Evolutionary conservation across 2,329 filamentous ascomycete genomes (phyloP), one percentile per base, ranked within the genome.

Genomic region (Chaetomiaceae sp.): DNA sequence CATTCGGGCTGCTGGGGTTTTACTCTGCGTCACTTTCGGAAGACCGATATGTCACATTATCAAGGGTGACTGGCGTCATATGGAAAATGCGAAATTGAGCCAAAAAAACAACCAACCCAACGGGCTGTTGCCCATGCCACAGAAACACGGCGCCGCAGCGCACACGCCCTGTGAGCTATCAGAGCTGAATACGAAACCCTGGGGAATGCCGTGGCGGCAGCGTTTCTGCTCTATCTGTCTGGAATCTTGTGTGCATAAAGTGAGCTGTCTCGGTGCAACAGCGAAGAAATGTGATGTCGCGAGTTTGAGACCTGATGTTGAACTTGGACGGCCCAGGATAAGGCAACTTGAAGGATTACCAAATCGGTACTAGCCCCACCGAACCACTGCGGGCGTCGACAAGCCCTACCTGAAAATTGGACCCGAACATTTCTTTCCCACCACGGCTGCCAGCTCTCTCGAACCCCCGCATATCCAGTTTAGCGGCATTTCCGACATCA

Each of bases 11-110:
- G 77, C 79, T 80, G 78, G 27, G 72, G 72, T 77, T 78, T 54
- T 43, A 75, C 72, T 77, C 77, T 80, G 72, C 72, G 75, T 72
- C 70, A 65, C 75, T 75, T 72, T 74, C 77, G 75, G 78, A 78
- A 78, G 77, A 74, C 77, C 79, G 83, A 78, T 83, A 82, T 82
- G 80, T 82, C 80, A 81, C 77, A 78, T 74, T 73, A 71, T 76
- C 72, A 74, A 66, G 72, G 27, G 80, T 83, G 81, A 79, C 76
- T 73, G 81, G 81, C 80, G 81, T 84, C 81, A 80, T 77, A 83
- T 74, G 80, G 79, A 80, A 80, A 81, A 76, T 81, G 73, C 74
- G 72, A 77, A 69, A 69, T 72, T 80, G 72, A 75, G 72, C 59
- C 59, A 59, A 77, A 64, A 67, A 56, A 40, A 53, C 37, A 46